Base-by-base conservation (phyloP, 1,139 yeast genomes). In the Magnusiomyces sp. region DNA sequence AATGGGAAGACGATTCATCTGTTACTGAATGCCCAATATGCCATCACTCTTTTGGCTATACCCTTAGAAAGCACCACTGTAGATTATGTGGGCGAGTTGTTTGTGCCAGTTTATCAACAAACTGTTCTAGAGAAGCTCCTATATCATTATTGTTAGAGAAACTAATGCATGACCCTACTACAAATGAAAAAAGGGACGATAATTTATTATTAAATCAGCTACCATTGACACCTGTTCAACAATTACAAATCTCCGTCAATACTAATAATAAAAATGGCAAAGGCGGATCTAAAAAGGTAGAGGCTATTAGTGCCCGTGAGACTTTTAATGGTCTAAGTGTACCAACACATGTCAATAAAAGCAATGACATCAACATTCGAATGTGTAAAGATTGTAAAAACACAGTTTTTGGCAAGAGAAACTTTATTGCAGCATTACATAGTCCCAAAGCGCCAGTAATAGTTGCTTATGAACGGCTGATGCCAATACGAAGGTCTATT, bases 51-150 rank as follows among this genome's bases (percentile, higher is more conserved):
- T 92, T 88, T 63, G 73, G 73, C 31, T 68, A 84, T 45, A 63
- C 83, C 5, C 62, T 79, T 19, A 71, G 96, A 51, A 88, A 86
- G 58, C 97, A 92, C 62, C 97, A 88, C 62, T 88, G 96, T 63
- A 71, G 95, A 34, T 65, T 87, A 34, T 92, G 97, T 69, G 97
- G 97, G 0, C 63, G 67, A 33, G 77, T 85, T 1, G 89, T 88
- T 0, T 90, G 97, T 68, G 95, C 85, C 39, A 83, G 82, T 59
- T 61, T 75, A 0, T 59, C 59, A 1, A 71, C 74, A 0, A 76
- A 72, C 5, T 90, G 97, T 64, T 87, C 96, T 0, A 77, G 81
- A 59, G 77, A 80, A 52, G 82, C 87, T 0, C 88, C 90, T 0
- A 59, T 84, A 1, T 63, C 69, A 5, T 65, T 75, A 9, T 64